These are phyloP conservation scores for Leucocoprinus birnbaumii DNA, from an alignment of 768 basidiomycete species.

Conservation along the genomic window DNA sequence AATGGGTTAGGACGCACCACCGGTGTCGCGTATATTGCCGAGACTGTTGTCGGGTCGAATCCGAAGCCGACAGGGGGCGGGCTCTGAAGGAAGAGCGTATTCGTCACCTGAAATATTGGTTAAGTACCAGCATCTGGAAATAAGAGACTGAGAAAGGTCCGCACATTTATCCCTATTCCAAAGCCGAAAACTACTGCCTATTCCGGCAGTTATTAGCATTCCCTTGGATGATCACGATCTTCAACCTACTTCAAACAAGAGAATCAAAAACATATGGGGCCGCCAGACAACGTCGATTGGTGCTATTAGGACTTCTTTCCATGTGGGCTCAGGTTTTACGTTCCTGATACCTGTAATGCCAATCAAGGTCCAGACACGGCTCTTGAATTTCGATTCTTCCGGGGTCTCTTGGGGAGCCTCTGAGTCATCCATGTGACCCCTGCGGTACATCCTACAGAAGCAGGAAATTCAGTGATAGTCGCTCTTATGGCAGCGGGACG, in stretches of 20 bases:
- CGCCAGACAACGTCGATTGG: constrained; percentile 57
- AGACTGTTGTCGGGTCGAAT: constrained; percentile 44
- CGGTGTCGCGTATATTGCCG: constrained; percentile 53
- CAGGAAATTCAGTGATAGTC: neutral
- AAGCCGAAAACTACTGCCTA: constrained; percentile 62
- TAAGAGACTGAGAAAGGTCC: neutral
- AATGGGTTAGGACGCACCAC: constrained; percentile 35
- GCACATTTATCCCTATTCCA: constrained; percentile 58
- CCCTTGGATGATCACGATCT: neutral
- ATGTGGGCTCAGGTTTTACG: constrained; percentile 55
- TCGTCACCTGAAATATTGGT: constrained; percentile 46
- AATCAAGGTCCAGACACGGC: constrained; percentile 57
- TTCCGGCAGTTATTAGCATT: neutral
- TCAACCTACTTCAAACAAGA: constrained; percentile 50
- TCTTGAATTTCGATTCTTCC: constrained; percentile 37
- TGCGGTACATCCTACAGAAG: constrained; percentile 56
- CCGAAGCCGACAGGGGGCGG: constrained; percentile 56
- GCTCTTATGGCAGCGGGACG: neutral
- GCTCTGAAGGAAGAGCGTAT: constrained; percentile 59
- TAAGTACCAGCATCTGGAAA: neutral
- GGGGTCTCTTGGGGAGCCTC: constrained; percentile 36
- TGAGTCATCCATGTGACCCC: constrained; percentile 24
- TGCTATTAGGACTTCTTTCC: constrained; percentile 41
- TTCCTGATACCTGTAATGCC: constrained; percentile 58
- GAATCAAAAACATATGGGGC: constrained; percentile 56